phyloP scores from a whole-genome alignment of 1,139 yeast species.

The Taphrina flavorubra region DNA sequence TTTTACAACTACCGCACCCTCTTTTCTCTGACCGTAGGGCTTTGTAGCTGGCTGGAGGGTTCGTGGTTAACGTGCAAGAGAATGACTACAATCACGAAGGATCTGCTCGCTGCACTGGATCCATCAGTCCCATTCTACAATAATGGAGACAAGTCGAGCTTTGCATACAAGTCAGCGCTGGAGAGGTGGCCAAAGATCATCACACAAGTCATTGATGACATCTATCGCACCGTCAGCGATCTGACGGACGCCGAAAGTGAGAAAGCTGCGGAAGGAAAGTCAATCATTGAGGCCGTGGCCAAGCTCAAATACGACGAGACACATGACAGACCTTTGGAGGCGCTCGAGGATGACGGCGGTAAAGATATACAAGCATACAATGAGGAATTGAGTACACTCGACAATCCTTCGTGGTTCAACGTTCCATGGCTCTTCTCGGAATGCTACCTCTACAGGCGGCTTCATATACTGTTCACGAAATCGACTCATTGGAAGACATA shows the following conservation, averaged over 20 bases:
- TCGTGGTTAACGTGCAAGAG: neutral
- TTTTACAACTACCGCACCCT: too few species aligned
- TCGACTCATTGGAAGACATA: constrained; percentile 60
- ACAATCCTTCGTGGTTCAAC: constrained; percentile 67
- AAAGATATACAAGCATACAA: constrained; percentile 52
- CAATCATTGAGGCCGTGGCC: constrained; percentile 53
- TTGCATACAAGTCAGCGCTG: constrained; percentile 79
- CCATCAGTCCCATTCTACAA: constrained; percentile 47
- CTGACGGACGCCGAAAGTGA: constrained; percentile 40
- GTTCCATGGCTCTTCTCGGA: constrained; percentile 94
- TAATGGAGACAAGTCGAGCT: constrained; percentile 74
- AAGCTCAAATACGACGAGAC: constrained; percentile 51
- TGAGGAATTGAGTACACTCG: constrained; percentile 55
- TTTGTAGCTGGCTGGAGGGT: too few species aligned
- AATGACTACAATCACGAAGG: constrained; percentile 15
- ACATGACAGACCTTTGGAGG: constrained; percentile 48
- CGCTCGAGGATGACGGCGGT: constrained; percentile 44
- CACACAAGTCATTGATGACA: constrained; percentile 69
- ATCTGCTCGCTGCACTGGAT: constrained; percentile 15
- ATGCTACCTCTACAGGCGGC: constrained; percentile 75
- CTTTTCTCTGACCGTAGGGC: too few species aligned
- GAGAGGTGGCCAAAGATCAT: constrained; percentile 84
- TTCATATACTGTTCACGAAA: constrained; percentile 59
- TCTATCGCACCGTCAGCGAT: constrained; percentile 51
- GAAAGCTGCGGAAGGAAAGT: constrained; percentile 51